Evolutionary conservation across 2,329 filamentous ascomycete genomes (phyloP).

Genomic region (Zasmidium cellare): DNA sequence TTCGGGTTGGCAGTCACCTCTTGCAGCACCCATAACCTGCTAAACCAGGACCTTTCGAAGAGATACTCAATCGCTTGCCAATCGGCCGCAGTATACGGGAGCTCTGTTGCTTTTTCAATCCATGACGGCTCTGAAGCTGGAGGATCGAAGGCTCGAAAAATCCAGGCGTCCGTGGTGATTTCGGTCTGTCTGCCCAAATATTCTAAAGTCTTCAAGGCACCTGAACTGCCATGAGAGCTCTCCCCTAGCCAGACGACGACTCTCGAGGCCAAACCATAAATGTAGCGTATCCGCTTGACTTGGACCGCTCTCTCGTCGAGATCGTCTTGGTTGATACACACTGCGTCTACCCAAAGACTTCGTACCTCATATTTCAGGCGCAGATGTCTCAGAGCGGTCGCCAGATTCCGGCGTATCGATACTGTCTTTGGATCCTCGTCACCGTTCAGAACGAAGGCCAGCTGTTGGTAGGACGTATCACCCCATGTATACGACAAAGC

Average conservation of each 20-base stretch:
- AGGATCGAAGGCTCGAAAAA: background rate
- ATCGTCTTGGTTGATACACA: constrained; percentile 16
- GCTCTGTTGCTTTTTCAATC: background rate
- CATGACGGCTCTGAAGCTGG: background rate
- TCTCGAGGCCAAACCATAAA: constrained; percentile 5
- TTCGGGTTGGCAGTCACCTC: background rate
- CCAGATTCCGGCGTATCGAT: background rate
- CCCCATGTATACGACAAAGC: background rate
- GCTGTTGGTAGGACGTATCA: background rate
- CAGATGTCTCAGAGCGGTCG: background rate
- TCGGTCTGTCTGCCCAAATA: background rate
- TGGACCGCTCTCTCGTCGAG: constrained; percentile 4
- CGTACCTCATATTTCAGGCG: background rate
- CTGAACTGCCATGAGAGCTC: background rate
- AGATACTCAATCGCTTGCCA: background rate
- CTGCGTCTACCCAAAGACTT: constrained; percentile 11
- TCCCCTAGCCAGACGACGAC: constrained; percentile 11
- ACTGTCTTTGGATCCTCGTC: background rate
- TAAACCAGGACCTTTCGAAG: background rate
- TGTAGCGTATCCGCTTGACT: constrained; percentile 7
- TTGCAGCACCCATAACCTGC: background rate
- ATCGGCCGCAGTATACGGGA: background rate
- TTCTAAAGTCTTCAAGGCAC: background rate
- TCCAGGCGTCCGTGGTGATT: background rate
- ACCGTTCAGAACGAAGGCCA: background rate